Conservation (phyloP, 2,329 filamentous ascomycete genomes). For the Colletotrichum sp. region DNA sequence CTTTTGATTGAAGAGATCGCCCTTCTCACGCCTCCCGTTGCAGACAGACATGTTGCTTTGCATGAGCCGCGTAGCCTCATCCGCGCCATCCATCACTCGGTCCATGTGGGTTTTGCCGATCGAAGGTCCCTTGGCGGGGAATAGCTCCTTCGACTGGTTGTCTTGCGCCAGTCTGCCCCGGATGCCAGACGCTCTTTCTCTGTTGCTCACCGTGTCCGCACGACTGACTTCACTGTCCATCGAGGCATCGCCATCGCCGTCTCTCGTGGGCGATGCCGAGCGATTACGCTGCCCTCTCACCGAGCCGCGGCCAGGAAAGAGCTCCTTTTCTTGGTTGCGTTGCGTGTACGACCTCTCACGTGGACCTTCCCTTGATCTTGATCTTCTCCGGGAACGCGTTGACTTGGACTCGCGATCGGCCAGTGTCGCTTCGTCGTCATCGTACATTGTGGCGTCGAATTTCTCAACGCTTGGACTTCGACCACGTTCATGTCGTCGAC, state of each 20-base stretch:
- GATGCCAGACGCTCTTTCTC: slow-evolving; percentile 35
- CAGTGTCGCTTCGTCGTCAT: slow-evolving; percentile 62
- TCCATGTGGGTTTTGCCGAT: slow-evolving; percentile 43
- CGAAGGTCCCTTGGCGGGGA: slow-evolving; percentile 36
- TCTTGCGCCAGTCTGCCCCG: slow-evolving; percentile 34
- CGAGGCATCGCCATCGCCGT: slow-evolving; percentile 44
- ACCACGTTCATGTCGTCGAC: slow-evolving; percentile 43
- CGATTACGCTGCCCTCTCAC: slow-evolving; percentile 42
- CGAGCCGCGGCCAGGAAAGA: slow-evolving; percentile 56
- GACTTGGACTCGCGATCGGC: slow-evolving; percentile 27
- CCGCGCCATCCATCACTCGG: slow-evolving; percentile 11
- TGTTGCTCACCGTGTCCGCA: slow-evolving; percentile 35
- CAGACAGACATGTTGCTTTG: slow-evolving; percentile 21
- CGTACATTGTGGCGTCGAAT: slow-evolving; percentile 83
- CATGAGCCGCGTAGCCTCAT: slow-evolving; percentile 29
- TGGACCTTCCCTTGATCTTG: slow-evolving; percentile 26
- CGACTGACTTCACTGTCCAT: slow-evolving; percentile 33
- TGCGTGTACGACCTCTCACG: slow-evolving; percentile 30
- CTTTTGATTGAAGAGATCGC: slow-evolving; percentile 48
- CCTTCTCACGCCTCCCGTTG: slow-evolving; percentile 41
- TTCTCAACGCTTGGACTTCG: slow-evolving; percentile 52
- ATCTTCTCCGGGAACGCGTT: slow-evolving; percentile 39
- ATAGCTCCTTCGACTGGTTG: slow-evolving; percentile 41
- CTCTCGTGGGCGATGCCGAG: slow-evolving; percentile 57
- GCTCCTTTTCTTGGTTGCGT: slow-evolving; percentile 61